Base-by-base conservation (phyloP, 345 rosid species). In the Eucalyptus brandiana region DNA sequence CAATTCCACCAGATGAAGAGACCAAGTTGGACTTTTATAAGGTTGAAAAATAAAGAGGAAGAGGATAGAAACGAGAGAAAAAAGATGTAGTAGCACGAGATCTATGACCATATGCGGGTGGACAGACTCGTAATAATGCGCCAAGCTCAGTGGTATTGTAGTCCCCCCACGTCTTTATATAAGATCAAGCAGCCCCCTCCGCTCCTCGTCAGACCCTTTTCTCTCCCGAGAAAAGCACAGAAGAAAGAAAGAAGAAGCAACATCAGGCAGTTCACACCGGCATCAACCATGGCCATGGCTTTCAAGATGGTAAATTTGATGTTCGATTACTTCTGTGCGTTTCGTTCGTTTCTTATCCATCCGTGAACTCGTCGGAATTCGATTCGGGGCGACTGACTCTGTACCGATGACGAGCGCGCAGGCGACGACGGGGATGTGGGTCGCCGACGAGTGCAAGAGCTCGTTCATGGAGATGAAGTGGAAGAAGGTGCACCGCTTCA, bases 401-500 rank as follows among this genome's bases (percentile, higher is more conserved):
- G 13, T 24, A 72, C 40, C 12, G 40, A 34, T 2, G 72, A 19
- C 11, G 72, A 40, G 45, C 49, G 45, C 49, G 17, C 54, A 97
- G 99, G 99, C 99, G 37, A 95, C 99, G 53, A 96, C 98, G 6
- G 99, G 98, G 54, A 97, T 97, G 97, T 95, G 96, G 94, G 98
- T 97, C 45, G 89, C 97, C 2, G 99, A 97, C 40, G 99, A 97
- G 92, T 96, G 99, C 93, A 95, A 93, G 91, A 95, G 89, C 88
- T 96, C 98, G 34, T 97, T 95, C 96, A 94, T 94, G 98, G 98
- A 94, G 90, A 95, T 97, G 99, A 97, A 97, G 88, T 96, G 99
- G 99, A 97, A 96, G 92, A 96, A 96, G 91, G 95, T 95, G 24
- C 96, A 95, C 7, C 92, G 97, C 85, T 97, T 93, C 93, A 96